A percentile compares a stretch with the other conserved stretches of the same genome.
Conservation (phyloP, 2,329 filamentous ascomycete genomes). For the Aspergillus pseudonomiae region DNA sequence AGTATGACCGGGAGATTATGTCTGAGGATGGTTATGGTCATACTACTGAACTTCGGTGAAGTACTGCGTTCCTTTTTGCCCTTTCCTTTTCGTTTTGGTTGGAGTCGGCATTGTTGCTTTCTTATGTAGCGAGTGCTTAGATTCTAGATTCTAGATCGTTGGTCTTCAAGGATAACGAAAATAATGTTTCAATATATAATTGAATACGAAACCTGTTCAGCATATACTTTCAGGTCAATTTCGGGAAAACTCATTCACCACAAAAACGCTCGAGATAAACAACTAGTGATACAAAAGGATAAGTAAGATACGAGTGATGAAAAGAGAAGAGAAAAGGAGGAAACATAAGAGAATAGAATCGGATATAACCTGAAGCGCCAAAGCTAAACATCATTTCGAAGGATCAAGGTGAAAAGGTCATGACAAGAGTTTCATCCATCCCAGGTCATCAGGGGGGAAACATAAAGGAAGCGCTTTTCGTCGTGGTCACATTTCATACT, state of each 20-base stretch:
- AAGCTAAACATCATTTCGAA: not conserved
- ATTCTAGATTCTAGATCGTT: not conserved
- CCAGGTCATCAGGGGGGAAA: not conserved
- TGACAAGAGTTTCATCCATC: not conserved
- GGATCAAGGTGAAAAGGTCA: not conserved
- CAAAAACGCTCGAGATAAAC: not conserved
- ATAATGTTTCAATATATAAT: constrained; percentile 1
- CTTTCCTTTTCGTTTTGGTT: constrained; percentile 3
- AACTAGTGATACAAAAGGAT: not conserved
- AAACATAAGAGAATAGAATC: not conserved
- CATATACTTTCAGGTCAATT: not conserved
- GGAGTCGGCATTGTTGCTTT: not conserved
- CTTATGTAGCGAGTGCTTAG: not conserved
- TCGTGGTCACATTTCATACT: not conserved
- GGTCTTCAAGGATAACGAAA: not conserved
- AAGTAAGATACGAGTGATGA: not conserved
- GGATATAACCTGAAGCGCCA: constrained; percentile 1
- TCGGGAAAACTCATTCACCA: not conserved
- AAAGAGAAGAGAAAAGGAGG: not conserved
- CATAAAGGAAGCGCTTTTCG: not conserved
- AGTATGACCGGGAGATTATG: constrained; percentile 11
- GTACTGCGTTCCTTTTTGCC: not conserved
- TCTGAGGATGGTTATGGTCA: constrained; percentile 14
- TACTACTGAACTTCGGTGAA: constrained; percentile 12
- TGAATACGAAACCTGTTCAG: not conserved